Percentiles rank a stretch among this genome's conserved stretches.
Evolutionary conservation across 176 grass and related monocot species (phyloP).

Genomic region (Phoenix dactylifera): DNA sequence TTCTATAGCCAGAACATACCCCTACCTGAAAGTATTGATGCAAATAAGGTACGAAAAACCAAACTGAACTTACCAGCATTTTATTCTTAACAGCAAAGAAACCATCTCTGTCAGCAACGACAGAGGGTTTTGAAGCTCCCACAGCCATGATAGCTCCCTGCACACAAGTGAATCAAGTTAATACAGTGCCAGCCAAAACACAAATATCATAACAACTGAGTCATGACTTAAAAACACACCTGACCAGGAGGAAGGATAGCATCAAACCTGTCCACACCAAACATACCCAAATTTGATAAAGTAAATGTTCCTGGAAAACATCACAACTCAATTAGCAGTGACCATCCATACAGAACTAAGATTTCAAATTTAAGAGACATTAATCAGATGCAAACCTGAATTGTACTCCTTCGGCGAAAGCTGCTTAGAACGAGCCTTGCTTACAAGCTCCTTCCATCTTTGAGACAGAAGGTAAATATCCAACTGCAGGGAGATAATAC

Average conservation of each 20-base stretch:
- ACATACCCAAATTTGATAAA: conserved; percentile 92
- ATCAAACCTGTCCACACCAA: conserved; percentile 89
- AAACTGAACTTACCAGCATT: conserved; percentile 65
- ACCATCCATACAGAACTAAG: conserved; percentile 9
- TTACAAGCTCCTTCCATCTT: conserved; percentile 82
- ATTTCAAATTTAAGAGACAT: background rate
- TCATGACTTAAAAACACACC: conserved; percentile 30
- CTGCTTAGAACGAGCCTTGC: conserved; percentile 73
- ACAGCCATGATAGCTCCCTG: conserved; percentile 99
- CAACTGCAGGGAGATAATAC: conserved; percentile 37
- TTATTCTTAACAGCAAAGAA: conserved; percentile 79
- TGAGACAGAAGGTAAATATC: conserved; percentile 84
- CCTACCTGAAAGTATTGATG: too few relatives aligned
- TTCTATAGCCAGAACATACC: too few relatives aligned
- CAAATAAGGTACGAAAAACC: too few relatives aligned
- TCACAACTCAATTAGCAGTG: conserved; percentile 14
- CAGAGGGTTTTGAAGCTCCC: conserved; percentile 64
- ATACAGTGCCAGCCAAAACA: conserved; percentile 9
- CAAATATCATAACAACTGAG: conserved; percentile 1
- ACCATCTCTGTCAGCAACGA: conserved; percentile 58
- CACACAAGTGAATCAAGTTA: conserved; percentile 8
- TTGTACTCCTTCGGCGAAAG: conserved; percentile 74
- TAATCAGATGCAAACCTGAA: conserved; percentile 38
- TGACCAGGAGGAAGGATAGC: conserved; percentile 97
- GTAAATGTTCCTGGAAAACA: conserved; percentile 71